phyloP scores from a whole-genome alignment of 2,329 filamentous ascomycete species.

The Clarireedia paspali region DNA sequence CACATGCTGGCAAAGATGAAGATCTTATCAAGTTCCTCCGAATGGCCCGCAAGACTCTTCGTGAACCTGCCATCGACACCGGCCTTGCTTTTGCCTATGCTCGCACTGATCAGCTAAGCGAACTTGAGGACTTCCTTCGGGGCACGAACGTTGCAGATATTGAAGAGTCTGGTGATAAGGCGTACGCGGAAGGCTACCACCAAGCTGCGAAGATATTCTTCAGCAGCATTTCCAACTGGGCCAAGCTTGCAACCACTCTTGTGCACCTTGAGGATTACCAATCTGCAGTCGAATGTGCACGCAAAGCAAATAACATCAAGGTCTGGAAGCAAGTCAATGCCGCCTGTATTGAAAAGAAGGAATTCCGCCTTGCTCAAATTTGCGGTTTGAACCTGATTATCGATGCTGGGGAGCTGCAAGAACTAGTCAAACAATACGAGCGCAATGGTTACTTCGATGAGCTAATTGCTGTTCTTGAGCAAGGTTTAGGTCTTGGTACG shows the following conservation, averaged over 20 bases:
- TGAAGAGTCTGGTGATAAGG: slow-evolving; percentile 96
- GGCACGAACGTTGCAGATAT: slow-evolving; percentile 91
- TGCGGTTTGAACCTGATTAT: slow-evolving; percentile 97
- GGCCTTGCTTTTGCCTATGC: slow-evolving; percentile 90
- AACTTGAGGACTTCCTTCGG: slow-evolving; percentile 93
- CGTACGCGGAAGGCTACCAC: slow-evolving; percentile 87
- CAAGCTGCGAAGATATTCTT: slow-evolving; percentile 99
- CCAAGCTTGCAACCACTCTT: slow-evolving; percentile 92
- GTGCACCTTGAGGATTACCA: slow-evolving; percentile 98
- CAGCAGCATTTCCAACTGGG: slow-evolving; percentile 98
- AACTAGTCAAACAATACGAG: slow-evolving; percentile 95
- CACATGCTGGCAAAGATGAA: slow-evolving; percentile 93
- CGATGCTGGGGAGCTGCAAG: slow-evolving; percentile 89
- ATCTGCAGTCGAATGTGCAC: slow-evolving; percentile 91
- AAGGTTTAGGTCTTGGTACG: slow-evolving; percentile 68
- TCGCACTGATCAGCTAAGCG: slow-evolving; percentile 80
- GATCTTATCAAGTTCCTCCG: slow-evolving; percentile 93
- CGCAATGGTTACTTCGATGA: slow-evolving; percentile 96
- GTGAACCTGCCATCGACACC: slow-evolving; percentile 90
- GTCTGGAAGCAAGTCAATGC: slow-evolving; percentile 99
- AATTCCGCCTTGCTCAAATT: slow-evolving; percentile 97
- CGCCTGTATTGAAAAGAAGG: slow-evolving; percentile 94
- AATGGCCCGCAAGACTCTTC: slow-evolving; percentile 95
- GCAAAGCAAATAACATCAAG: slow-evolving; percentile 98
- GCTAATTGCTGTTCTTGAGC: slow-evolving; percentile 88